Evolutionary conservation across 2,329 filamentous ascomycete genomes (phyloP).

Genomic region (Rosellinia necatrix): DNA sequence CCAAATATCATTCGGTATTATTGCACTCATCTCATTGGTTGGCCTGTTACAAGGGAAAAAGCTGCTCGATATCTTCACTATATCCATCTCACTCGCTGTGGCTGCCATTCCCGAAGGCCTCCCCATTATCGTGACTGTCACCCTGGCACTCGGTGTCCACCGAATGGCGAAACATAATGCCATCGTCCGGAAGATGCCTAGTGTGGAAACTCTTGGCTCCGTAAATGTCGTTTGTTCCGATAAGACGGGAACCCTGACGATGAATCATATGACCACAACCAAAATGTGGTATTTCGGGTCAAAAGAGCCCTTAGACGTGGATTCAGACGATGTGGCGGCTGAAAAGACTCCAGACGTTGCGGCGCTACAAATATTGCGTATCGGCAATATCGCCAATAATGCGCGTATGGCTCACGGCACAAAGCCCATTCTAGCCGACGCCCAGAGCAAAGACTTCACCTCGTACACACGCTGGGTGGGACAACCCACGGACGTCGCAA

Average conservation of each 20-base stretch:
- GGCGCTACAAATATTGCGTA: slow-evolving; percentile 79
- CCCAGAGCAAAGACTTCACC: slow-evolving; percentile 66
- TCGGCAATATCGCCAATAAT: slow-evolving; percentile 97
- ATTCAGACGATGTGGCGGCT: slow-evolving; percentile 57
- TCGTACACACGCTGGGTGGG: slow-evolving; percentile 90
- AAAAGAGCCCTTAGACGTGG: slow-evolving; percentile 55
- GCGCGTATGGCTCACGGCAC: slow-evolving; percentile 78
- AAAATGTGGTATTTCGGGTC: slow-evolving; percentile 95
- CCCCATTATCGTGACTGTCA: slow-evolving; percentile 98
- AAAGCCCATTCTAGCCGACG: slow-evolving; percentile 84
- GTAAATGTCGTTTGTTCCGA: slow-evolving; percentile 99
- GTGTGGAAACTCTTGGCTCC: slow-evolving; percentile 96
- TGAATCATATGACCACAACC: slow-evolving; percentile 97
- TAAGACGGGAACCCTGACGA: slow-evolving; percentile 94
- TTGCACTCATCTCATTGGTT: slow-evolving; percentile 88
- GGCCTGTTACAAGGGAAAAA: slow-evolving; percentile 89
- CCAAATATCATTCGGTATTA: slow-evolving; percentile 95
- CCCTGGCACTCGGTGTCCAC: slow-evolving; percentile 89
- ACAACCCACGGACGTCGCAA: slow-evolving; percentile 96
- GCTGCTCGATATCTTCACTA: slow-evolving; percentile 93
- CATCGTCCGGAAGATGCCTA: slow-evolving; percentile 93
- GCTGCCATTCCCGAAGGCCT: slow-evolving; percentile 95
- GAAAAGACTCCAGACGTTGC: slow-evolving; percentile 71
- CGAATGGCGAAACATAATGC: slow-evolving; percentile 95
- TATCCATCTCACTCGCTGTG: slow-evolving; percentile 94